Conservation (phyloP, 305 asterid species). For the Fraxinus paxiana region DNA sequence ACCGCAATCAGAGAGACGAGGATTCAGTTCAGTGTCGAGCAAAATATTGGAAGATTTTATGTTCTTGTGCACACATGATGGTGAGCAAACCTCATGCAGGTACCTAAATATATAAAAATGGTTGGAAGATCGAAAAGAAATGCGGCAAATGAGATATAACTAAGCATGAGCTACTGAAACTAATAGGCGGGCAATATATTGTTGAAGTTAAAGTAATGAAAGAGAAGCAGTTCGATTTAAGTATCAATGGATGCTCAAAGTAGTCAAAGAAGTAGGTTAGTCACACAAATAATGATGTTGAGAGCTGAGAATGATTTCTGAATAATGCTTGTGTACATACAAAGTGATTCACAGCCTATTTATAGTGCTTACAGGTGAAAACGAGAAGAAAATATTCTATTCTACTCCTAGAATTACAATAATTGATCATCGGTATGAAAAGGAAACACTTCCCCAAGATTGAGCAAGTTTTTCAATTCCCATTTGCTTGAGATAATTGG, state of each 20-base stretch:
- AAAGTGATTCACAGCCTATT: neutral
- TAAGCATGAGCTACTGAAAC: neutral
- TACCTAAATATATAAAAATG: conserved; percentile 32
- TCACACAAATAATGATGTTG: neutral
- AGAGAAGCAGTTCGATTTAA: neutral
- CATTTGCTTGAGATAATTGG: neutral
- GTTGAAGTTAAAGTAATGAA: neutral
- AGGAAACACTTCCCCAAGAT: neutral
- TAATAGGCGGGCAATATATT: neutral
- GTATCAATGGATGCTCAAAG: neutral
- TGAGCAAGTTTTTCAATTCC: neutral
- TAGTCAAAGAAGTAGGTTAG: neutral
- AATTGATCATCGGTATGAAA: neutral
- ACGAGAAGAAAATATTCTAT: neutral
- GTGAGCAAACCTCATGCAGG: conserved; percentile 56
- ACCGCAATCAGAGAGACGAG: conserved; percentile 57
- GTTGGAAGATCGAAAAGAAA: neutral
- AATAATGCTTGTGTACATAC: neutral
- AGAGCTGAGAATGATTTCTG: neutral
- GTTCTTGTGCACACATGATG: conserved; percentile 47
- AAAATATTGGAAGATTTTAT: conserved; percentile 56
- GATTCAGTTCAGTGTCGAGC: conserved; percentile 51
- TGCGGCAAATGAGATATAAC: neutral
- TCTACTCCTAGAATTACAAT: neutral
- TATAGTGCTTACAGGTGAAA: neutral